Percentiles rank a stretch among this genome's conserved stretches.
These are phyloP conservation scores for Candida namnaoensis DNA, from an alignment of 805 yeast species.

Conservation along the genomic window DNA sequence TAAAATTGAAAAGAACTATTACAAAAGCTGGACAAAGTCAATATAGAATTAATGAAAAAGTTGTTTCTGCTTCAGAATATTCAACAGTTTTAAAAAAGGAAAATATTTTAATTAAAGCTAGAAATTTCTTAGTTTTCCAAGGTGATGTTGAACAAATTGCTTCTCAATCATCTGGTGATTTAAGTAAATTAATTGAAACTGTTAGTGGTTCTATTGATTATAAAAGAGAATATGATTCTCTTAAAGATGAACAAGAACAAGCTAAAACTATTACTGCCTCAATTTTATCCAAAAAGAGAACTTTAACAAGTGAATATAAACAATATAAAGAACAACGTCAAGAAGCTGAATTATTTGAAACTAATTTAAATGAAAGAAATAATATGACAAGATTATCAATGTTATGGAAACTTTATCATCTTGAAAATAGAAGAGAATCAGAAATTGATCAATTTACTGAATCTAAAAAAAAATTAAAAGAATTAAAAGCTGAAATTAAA, in stretches of 20 bases:
- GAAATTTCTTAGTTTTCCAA: slow-evolving; percentile 89
- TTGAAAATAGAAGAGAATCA: slow-evolving; percentile 28
- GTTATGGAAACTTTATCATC: slow-evolving; percentile 59
- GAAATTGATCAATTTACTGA: slow-evolving; percentile 16
- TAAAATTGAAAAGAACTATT: slow-evolving; percentile 58
- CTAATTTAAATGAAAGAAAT: slow-evolving; percentile 39
- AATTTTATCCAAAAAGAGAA: slow-evolving; percentile 60
- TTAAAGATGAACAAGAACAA: slow-evolving; percentile 55
- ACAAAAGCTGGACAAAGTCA: slow-evolving; percentile 52
- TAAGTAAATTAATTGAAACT: slow-evolving; percentile 68
- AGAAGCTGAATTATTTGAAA: slow-evolving; percentile 62
- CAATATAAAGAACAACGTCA: slow-evolving; percentile 69
- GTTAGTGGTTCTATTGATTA: slow-evolving; percentile 75
- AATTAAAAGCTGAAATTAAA: slow-evolving; percentile 24
- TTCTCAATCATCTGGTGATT: slow-evolving; percentile 69
- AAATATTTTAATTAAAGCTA: slow-evolving; percentile 79
- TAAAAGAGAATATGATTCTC: slow-evolving; percentile 54
- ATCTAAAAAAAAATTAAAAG: slow-evolving; percentile 18
- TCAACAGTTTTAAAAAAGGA: slow-evolving; percentile 58
- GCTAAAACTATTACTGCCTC: slow-evolving; percentile 58
- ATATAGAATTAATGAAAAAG: slow-evolving; percentile 54
- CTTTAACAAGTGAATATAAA: slow-evolving; percentile 62
- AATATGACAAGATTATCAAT: slow-evolving; percentile 39
- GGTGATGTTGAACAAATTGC: slow-evolving; percentile 96
- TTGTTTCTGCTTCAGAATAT: slow-evolving; percentile 60